A percentile compares a stretch with the other conserved stretches of the same genome.
Evolutionary conservation across 805 yeast species (phyloP).

Genomic region (Hanseniaspora vineae): DNA sequence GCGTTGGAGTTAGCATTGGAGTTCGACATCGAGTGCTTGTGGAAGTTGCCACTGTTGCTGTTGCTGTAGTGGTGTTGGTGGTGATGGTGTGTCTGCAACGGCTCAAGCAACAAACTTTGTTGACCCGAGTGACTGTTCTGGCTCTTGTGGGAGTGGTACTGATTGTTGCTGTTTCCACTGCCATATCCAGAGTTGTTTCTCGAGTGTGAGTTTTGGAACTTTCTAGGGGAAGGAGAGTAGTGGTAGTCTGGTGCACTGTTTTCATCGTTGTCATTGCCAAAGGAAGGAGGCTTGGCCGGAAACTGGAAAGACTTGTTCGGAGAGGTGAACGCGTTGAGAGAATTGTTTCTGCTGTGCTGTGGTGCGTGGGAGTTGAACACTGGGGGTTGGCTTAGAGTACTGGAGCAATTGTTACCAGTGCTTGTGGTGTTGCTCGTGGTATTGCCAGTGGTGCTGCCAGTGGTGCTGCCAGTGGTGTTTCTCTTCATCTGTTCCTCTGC

Average conservation of each 20-base stretch:
- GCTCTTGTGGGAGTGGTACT: constrained; percentile 10
- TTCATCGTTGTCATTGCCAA: constrained; percentile 2
- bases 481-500: constrained; percentile 77
- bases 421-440: constrained; percentile 7
- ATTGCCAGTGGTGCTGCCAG: constrained; percentile 7
- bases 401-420: too few species aligned
- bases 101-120: constrained; percentile 18
- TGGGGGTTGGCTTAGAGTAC: constrained; percentile 1
- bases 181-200: constrained; percentile 34
- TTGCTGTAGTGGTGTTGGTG: too few species aligned
- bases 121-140: constrained; percentile 22
- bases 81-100: constrained; percentile 15
- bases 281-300: not conserved
- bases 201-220: not conserved
- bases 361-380: constrained; percentile 9
- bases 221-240: constrained; percentile 27
- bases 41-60: constrained; percentile 55
- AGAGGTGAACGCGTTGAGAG: not conserved
- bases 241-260: too few species aligned
- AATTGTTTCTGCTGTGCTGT: constrained; percentile 6
- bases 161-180: constrained; percentile 15
- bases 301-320: constrained; percentile 3
- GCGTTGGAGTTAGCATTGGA: constrained; percentile 21
- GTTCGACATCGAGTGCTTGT: constrained; percentile 58
- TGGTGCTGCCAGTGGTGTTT: constrained; percentile 8